Evolutionary conservation across 2,329 filamentous ascomycete species (phyloP).

Genomic region (Clathrospora elynae): DNA sequence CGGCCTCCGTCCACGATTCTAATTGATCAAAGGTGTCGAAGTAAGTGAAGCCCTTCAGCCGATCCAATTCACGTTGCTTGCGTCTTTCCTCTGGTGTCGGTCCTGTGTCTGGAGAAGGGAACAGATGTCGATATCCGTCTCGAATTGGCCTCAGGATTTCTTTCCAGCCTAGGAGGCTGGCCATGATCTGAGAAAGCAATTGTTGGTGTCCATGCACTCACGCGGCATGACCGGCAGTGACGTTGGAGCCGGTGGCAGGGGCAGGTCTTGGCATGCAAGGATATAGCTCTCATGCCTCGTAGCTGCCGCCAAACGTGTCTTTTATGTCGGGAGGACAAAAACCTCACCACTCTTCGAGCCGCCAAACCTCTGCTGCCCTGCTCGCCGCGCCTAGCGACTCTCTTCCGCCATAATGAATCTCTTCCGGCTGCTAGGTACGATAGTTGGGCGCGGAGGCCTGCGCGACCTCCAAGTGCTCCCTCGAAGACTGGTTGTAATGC

Average conservation of each 20-base stretch:
- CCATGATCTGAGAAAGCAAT: slow-evolving; percentile 22
- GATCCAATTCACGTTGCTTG: slow-evolving; percentile 38
- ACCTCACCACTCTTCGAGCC: slow-evolving; percentile 18
- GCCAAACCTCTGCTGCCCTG: slow-evolving; percentile 20
- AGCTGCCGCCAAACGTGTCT: slow-evolving; percentile 45
- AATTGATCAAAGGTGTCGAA: slow-evolving; percentile 51
- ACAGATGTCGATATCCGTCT: slow-evolving; percentile 47
- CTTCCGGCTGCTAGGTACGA: slow-evolving; percentile 69
- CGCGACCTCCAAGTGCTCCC: slow-evolving; percentile 4
- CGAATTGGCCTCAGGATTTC: slow-evolving; percentile 48
- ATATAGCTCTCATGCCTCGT: slow-evolving; percentile 31
- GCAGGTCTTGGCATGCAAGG: slow-evolving; percentile 39
- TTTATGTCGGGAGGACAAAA: slow-evolving; percentile 31
- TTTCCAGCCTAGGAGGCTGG: slow-evolving; percentile 43
- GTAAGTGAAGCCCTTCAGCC: slow-evolving; percentile 49
- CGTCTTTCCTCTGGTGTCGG: slow-evolving; percentile 43
- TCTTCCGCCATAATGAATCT: slow-evolving; percentile 65
- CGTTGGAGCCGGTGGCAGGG: slow-evolving; percentile 30
- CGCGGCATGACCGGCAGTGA: slow-evolving; percentile 16
- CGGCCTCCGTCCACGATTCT: slow-evolving; percentile 37
- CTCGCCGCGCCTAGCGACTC: slow-evolving; percentile 24
- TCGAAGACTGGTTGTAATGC: slow-evolving; percentile 23
- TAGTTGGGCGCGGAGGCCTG: background rate
- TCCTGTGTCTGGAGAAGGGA: slow-evolving; percentile 42
- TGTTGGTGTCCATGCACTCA: background rate